Percentiles rank a stretch among this genome's conserved stretches.
These are phyloP conservation scores for Cercospora brassicicola DNA, from an alignment of 2,329 filamentous ascomycete species.

Conservation along the genomic window DNA sequence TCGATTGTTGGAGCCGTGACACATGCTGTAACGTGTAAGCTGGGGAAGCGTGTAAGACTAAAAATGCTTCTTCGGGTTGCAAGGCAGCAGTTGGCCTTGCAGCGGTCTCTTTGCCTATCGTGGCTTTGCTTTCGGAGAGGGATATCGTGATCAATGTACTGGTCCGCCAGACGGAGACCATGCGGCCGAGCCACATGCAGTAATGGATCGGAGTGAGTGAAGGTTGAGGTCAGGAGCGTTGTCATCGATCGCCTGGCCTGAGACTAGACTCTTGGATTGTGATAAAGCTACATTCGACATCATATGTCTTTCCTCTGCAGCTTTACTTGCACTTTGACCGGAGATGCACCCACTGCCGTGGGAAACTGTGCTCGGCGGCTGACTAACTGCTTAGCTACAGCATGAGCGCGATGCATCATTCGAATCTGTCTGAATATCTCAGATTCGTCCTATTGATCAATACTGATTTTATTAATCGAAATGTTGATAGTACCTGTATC, in stretches of 20 bases:
- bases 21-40: constrained; percentile 1
- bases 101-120: not conserved
- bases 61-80: not conserved
- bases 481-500: too few relatives aligned
- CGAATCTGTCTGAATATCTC: too few relatives aligned
- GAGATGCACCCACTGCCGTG: too few relatives aligned
- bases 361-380: too few relatives aligned
- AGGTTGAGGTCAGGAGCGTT: not conserved
- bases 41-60: not conserved
- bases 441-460: too few relatives aligned
- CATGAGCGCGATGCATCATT: too few relatives aligned
- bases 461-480: too few relatives aligned
- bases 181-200: not conserved
- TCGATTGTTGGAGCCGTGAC: not conserved
- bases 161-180: not conserved
- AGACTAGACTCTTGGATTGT: not conserved
- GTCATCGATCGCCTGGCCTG: not conserved
- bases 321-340: too few relatives aligned
- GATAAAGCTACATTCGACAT: too few relatives aligned
- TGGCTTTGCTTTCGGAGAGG: not conserved
- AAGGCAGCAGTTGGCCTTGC: not conserved
- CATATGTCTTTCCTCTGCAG: too few relatives aligned
- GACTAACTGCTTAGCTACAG: too few relatives aligned
- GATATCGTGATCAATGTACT: not conserved
- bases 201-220: not conserved